phyloP scores from a whole-genome alignment of 75 land plant genomes.

The Pinus tabuliformis region DNA sequence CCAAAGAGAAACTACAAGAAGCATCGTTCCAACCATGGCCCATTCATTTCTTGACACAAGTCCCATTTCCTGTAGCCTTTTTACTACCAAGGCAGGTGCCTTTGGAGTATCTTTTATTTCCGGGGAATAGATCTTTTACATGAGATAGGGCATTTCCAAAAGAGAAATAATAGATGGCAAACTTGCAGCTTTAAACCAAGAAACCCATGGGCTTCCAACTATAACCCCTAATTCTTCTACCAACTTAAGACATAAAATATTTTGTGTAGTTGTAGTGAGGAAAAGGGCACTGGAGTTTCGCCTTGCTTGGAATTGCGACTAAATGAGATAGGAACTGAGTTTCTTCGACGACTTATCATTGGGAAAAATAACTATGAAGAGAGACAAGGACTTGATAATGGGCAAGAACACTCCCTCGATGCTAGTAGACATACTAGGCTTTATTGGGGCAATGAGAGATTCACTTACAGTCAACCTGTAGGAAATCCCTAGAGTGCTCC shows the following conservation, averaged over 20 bases:
- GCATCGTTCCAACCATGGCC: slow-evolving; percentile 97
- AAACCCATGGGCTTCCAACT: slow-evolving; percentile 89
- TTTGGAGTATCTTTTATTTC: slow-evolving; percentile 96
- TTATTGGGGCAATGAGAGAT: too few relatives aligned
- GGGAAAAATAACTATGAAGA: too few relatives aligned
- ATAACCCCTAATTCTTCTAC: slow-evolving; percentile 91
- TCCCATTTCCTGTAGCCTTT: slow-evolving; percentile 80
- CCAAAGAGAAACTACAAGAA: slow-evolving; percentile 97
- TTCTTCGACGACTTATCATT: too few relatives aligned
- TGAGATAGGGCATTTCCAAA: slow-evolving; percentile 65
- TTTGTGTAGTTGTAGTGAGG: slow-evolving; percentile 98
- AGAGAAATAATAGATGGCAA: slow-evolving; percentile 82
- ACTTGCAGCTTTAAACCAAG: slow-evolving; percentile 97
- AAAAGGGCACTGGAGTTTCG: slow-evolving; percentile 98
- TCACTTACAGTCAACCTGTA: too few relatives aligned
- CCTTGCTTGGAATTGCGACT: slow-evolving; percentile 58
- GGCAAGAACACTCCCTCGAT: too few relatives aligned
- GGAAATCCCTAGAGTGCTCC: too few relatives aligned
- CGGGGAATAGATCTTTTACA: slow-evolving; percentile 93
- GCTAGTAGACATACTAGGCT: too few relatives aligned
- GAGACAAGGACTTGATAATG: too few relatives aligned
- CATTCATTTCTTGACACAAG: slow-evolving; percentile 88
- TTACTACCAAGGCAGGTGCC: slow-evolving; percentile 88
- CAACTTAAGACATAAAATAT: slow-evolving; percentile 88
- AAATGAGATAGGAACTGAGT: too few relatives aligned